Evolutionary conservation across 495 filamentous ascomycete species (phyloP), one percentile per base, ranked within the genome.

Genomic region (Patellaria atrata): DNA sequence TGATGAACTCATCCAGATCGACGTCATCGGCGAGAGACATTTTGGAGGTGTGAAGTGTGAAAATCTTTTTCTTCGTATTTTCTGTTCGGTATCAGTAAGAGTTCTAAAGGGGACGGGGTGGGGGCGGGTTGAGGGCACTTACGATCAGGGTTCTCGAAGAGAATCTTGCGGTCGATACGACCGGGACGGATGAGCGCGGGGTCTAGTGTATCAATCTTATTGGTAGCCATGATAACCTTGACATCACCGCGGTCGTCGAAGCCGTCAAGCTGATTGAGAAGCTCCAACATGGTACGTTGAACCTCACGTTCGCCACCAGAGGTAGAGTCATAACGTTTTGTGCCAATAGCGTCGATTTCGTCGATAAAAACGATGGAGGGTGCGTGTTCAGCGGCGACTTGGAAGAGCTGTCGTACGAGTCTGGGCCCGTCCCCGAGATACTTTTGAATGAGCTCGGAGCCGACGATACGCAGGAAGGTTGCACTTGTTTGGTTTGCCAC

Each of bases 61-160:
- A 99, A 53, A 99, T 99, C 75, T 97, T 99, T 65, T 85, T 83
- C 70, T 99, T 99, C 35, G 89, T 99, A 59, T 84, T 85, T 70
- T 96, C 75, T 80, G 44, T 26, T 28, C 19, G 27, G 59, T 36
- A 29, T 26, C 21, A n/a, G n/a, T 12, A 16, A 12, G 5, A n/a
- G 3, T 6, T 13, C 7, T 13, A 12, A n/a, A 39, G 16, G 14
- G 26, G 15, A 12, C 3, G 24, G 12, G 15, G 30, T 4, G n/a
- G 16, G 12, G 16, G 29, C 3, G 29, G 21, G 28, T 21, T 1
- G 27, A 21, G 23, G 17, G 37, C n/a, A 60, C 74, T 59, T 63
- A 80, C 75, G 89, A 58, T 99, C 89, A 15, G 89, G 89, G 57
- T 91, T 96, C 69, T 99, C 89, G 41, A 99, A 99, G 36, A 99